These are phyloP conservation scores for Hyaloscypha variabilis DNA, from an alignment of 495 filamentous ascomycete species.

Conservation along the genomic window DNA sequence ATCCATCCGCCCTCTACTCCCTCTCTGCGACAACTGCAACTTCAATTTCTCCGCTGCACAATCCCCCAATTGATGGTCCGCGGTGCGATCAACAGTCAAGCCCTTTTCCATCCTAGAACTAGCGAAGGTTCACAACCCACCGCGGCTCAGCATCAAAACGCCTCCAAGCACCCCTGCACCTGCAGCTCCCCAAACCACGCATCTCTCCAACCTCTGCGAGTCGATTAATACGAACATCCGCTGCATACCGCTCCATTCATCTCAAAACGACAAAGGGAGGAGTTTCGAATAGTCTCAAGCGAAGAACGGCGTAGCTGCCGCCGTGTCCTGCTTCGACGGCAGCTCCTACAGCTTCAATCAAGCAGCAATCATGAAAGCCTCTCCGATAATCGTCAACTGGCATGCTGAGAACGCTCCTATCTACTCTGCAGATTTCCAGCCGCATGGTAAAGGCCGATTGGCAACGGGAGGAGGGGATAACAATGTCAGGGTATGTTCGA, in stretches of 20 bases:
- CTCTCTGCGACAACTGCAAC: too few relatives aligned
- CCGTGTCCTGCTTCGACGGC: slow-evolving; percentile 13
- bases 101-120: background rate
- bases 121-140: background rate
- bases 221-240: background rate
- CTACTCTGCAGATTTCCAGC: slow-evolving; percentile 95
- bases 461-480: slow-evolving; percentile 97
- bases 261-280: background rate
- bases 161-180: background rate
- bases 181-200: slow-evolving; percentile 5
- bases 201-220: background rate
- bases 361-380: slow-evolving; percentile 71
- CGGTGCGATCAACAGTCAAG: background rate
- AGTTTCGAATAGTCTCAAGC: background rate
- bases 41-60: too few relatives aligned
- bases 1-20: too few relatives aligned
- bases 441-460: slow-evolving; percentile 81
- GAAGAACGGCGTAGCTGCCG: slow-evolving; percentile 15
- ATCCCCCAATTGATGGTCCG: background rate
- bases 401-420: slow-evolving; percentile 94
- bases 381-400: slow-evolving; percentile 92
- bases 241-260: background rate
- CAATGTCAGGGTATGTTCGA: slow-evolving; percentile 80
- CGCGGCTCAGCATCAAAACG: background rate
- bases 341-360: slow-evolving; percentile 12